Evolutionary conservation across 2,329 filamentous ascomycete species (phyloP).

Genomic region (Phaeosphaeriaceae sp.): DNA sequence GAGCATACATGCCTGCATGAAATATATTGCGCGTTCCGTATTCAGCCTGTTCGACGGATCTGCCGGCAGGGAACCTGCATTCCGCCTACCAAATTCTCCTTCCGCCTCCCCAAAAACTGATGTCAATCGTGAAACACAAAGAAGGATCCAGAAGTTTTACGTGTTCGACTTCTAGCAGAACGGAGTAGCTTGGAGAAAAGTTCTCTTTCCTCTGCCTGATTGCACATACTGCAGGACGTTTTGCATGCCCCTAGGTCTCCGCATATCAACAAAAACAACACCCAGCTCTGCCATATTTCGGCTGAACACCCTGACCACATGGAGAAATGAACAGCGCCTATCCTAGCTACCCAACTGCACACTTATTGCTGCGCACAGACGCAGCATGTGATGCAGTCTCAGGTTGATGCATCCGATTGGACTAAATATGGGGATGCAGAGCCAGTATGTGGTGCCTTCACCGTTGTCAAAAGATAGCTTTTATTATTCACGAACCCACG

Average conservation of each 20-base stretch:
- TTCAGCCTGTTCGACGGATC: background rate
- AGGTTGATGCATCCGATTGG: conserved; percentile 1
- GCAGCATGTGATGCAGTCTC: conserved; percentile 2
- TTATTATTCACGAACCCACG: background rate
- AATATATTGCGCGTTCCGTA: background rate
- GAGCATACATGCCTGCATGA: background rate
- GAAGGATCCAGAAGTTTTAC: background rate
- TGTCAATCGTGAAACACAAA: background rate
- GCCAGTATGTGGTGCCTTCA: background rate
- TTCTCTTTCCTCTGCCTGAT: no score
- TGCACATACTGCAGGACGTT: background rate
- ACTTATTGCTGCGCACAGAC: conserved; percentile 1
- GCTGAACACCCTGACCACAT: background rate
- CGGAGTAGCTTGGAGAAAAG: background rate
- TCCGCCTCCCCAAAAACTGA: background rate
- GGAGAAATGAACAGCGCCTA: background rate
- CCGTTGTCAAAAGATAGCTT: background rate
- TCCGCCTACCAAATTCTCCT: background rate
- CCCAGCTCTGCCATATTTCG: background rate
- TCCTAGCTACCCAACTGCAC: background rate
- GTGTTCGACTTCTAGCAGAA: background rate
- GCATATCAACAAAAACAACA: background rate
- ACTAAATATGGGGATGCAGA: background rate
- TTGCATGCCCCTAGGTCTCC: background rate
- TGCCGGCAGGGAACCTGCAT: background rate